Percentiles rank a stretch among this genome's conserved stretches.
phyloP scores from a whole-genome alignment of 768 basidiomycete species.

The Psilocybe azurescens region DNA sequence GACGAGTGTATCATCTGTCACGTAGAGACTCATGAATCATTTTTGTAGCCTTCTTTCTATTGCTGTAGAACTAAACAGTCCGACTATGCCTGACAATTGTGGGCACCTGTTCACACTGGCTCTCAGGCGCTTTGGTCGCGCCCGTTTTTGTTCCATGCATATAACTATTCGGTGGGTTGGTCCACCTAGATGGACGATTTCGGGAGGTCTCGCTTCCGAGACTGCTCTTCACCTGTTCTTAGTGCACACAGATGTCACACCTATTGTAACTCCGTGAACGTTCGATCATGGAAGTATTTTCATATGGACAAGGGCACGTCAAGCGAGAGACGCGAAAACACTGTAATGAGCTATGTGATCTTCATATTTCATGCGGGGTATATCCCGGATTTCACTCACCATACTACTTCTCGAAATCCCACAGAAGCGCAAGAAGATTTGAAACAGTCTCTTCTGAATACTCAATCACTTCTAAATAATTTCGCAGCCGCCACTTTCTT shows the following conservation, averaged over 20 bases:
- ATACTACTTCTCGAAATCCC: constrained; percentile 17
- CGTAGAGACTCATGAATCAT: constrained; percentile 10
- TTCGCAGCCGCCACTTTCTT: constrained; percentile 2
- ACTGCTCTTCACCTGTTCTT: not conserved
- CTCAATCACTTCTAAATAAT: constrained; percentile 9
- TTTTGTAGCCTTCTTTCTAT: constrained; percentile 2
- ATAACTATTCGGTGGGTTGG: not conserved
- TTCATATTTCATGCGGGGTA: not conserved
- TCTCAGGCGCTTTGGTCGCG: not conserved
- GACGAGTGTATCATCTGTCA: constrained; percentile 9
- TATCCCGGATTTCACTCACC: not conserved
- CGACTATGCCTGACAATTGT: constrained; percentile 4
- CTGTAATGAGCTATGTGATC: not conserved
- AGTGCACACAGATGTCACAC: not conserved
- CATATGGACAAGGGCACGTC: not conserved
- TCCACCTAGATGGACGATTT: not conserved
- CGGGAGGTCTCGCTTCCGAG: constrained; percentile 4
- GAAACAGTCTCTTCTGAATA: not conserved
- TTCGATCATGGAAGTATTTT: not conserved
- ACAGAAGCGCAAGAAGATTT: constrained; percentile 12
- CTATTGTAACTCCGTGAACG: not conserved
- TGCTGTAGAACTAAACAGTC: constrained; percentile 4
- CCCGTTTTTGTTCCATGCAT: not conserved
- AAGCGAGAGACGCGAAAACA: not conserved
- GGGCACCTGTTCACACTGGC: constrained; percentile 12